Conservation (phyloP, 1,139 yeast species). For the Taphrina sp. region DNA sequence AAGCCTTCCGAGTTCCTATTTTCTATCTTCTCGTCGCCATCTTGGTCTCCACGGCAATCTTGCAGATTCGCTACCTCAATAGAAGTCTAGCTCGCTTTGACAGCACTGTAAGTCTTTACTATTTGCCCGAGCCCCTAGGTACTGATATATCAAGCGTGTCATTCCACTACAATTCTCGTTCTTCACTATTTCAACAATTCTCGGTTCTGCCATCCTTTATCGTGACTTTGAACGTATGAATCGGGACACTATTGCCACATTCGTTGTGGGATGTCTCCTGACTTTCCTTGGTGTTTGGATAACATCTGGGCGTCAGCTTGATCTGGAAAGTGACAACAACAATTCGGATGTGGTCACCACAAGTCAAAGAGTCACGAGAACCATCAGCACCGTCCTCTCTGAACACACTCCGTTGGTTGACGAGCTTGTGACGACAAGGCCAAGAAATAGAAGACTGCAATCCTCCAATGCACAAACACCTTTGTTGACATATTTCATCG, state of each 20-base stretch:
- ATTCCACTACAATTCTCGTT: constrained; percentile 52
- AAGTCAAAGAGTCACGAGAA: constrained; percentile 2
- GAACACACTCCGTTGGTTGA: constrained; percentile 17
- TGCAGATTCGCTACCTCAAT: constrained; percentile 47
- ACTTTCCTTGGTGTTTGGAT: constrained; percentile 50
- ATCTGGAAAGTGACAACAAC: background rate
- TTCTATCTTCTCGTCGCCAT: constrained; percentile 44
- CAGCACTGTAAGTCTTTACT: constrained; percentile 42
- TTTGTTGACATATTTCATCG: constrained; percentile 18
- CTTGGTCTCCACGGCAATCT: constrained; percentile 45
- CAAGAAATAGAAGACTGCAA: constrained; percentile 1
- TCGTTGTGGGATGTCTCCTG: constrained; percentile 45
- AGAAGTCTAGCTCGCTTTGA: constrained; percentile 47
- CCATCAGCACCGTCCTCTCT: constrained; percentile 13
- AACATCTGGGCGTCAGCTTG: constrained; percentile 37
- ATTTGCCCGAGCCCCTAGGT: constrained; percentile 24
- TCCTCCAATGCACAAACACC: constrained; percentile 26
- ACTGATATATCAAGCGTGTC: constrained; percentile 40
- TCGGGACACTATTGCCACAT: constrained; percentile 39
- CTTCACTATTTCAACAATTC: constrained; percentile 48
- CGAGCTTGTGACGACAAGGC: constrained; percentile 6
- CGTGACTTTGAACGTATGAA: constrained; percentile 46
- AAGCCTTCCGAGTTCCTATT: constrained; percentile 42
- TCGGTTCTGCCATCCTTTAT: constrained; percentile 48
- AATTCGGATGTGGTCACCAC: background rate